phyloP scores from a whole-genome alignment of 2,329 filamentous ascomycete genomes.

The Reticulascus tulasneorum region DNA sequence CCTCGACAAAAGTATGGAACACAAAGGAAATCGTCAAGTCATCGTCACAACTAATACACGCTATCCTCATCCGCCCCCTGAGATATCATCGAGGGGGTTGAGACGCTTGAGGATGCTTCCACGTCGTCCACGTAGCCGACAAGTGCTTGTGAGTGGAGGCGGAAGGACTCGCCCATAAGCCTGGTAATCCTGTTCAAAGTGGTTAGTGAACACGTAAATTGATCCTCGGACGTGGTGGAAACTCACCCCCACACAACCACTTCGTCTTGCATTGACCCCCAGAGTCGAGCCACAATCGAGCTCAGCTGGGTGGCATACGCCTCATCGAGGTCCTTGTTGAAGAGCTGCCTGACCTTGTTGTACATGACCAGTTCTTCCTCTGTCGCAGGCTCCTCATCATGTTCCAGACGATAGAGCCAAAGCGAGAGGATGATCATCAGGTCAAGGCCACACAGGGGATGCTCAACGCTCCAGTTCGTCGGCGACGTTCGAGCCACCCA shows the following conservation, averaged over 20 bases:
- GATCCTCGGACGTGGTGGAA: no score
- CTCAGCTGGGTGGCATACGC: conserved; percentile 79
- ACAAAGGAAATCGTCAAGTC: conserved; percentile 50
- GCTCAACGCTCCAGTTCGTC: conserved; percentile 98
- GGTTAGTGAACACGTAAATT: conserved; percentile 14
- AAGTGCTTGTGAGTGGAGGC: conserved; percentile 90
- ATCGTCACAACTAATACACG: conserved; percentile 58
- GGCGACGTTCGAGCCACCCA: conserved; percentile 98
- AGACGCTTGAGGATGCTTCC: conserved; percentile 64
- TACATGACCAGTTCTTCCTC: conserved; percentile 87
- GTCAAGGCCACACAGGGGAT: conserved; percentile 93
- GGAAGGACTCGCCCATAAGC: conserved; percentile 97
- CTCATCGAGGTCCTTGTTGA: conserved; percentile 86
- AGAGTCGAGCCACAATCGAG: conserved; percentile 90
- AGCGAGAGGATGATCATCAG: conserved; percentile 96
- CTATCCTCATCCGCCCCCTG: conserved; percentile 69
- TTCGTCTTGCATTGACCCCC: conserved; percentile 97
- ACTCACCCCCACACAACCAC: conserved; percentile 99
- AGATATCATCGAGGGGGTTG: conserved; percentile 68
- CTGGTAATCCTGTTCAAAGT: conserved; percentile 72
- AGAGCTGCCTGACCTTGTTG: conserved; percentile 84
- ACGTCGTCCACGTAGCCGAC: conserved; percentile 89
- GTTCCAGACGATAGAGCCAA: conserved; percentile 98
- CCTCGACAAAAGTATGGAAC: conserved; percentile 26
- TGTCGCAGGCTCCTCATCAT: conserved; percentile 88